These are phyloP conservation scores for Cladorrhinum sp. DNA, from an alignment of 2,329 filamentous ascomycete species.

Conservation along the genomic window DNA sequence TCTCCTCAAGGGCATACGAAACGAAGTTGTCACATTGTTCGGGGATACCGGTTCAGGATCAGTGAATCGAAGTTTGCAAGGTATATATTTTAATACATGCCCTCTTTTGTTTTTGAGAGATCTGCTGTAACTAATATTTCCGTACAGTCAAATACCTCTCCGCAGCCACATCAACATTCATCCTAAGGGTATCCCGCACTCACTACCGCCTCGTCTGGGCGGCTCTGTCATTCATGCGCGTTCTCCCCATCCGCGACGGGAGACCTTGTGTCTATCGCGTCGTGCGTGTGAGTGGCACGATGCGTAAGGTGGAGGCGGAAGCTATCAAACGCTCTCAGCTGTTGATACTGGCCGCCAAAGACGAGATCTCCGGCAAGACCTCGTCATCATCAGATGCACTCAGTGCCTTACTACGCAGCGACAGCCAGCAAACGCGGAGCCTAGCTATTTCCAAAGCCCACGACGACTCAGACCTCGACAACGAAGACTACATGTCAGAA, in stretches of 20 bases:
- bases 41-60: slow-evolving; percentile 86
- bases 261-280: slow-evolving; percentile 77
- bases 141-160: slow-evolving; percentile 87
- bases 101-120: too few relatives aligned
- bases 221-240: slow-evolving; percentile 75
- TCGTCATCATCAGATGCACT: slow-evolving; percentile 28
- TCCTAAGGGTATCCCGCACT: slow-evolving; percentile 76
- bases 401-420: slow-evolving; percentile 30
- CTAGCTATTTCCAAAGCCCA: slow-evolving; percentile 43
- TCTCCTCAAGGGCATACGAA: slow-evolving; percentile 67
- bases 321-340: slow-evolving; percentile 74
- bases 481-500: slow-evolving; percentile 46
- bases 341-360: slow-evolving; percentile 66
- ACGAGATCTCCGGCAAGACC: slow-evolving; percentile 41
- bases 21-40: slow-evolving; percentile 70
- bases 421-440: slow-evolving; percentile 31
- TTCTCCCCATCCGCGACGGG: slow-evolving; percentile 59
- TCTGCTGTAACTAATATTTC: not conserved
- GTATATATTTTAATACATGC: slow-evolving; percentile 42
- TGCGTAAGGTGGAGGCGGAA: slow-evolving; percentile 87
- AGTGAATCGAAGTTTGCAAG: slow-evolving; percentile 64
- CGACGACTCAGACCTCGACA: slow-evolving; percentile 46
- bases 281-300: slow-evolving; percentile 85
- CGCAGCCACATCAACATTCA: slow-evolving; percentile 88
- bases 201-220: slow-evolving; percentile 90